Conservation (phyloP, 345 rosid genomes). For the Salix udensis region DNA sequence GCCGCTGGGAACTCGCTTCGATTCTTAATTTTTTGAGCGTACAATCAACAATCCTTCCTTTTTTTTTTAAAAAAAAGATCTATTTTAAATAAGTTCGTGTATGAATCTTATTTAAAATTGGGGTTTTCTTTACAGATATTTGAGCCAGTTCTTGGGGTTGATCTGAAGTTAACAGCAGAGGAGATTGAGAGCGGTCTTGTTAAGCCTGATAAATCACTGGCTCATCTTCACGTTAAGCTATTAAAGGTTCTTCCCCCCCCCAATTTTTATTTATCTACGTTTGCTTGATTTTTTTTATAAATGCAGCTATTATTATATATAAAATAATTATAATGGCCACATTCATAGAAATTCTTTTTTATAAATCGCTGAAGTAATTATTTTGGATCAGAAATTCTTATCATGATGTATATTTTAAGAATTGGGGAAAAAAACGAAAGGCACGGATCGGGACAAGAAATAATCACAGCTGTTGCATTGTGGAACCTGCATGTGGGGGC, state of each 20-base stretch:
- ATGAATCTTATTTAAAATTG: background rate
- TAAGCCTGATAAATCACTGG: constrained; percentile 40
- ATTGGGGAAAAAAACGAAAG: background rate
- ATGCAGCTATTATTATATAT: background rate
- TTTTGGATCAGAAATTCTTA: background rate
- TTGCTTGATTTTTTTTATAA: background rate
- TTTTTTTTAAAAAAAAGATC: background rate
- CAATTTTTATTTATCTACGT: background rate
- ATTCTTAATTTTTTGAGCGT: constrained; percentile 79
- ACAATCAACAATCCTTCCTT: background rate
- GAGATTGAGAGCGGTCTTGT: constrained; percentile 69
- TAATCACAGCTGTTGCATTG: background rate
- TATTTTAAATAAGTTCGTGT: background rate
- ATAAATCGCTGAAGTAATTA: background rate
- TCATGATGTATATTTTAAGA: background rate
- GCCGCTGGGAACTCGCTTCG: constrained; percentile 89
- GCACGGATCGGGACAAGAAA: background rate
- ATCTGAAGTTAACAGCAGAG: constrained; percentile 63
- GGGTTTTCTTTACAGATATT: constrained; percentile 47
- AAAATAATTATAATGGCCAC: background rate
- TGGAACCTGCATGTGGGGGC: background rate
- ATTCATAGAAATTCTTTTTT: too few species aligned
- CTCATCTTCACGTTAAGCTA: constrained; percentile 65
- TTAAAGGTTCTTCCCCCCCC: constrained; percentile 47
- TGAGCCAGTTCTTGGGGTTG: constrained; percentile 50